phyloP scores from a whole-genome alignment of 208 protist species.

The Wallacemonas sp. region DNA sequence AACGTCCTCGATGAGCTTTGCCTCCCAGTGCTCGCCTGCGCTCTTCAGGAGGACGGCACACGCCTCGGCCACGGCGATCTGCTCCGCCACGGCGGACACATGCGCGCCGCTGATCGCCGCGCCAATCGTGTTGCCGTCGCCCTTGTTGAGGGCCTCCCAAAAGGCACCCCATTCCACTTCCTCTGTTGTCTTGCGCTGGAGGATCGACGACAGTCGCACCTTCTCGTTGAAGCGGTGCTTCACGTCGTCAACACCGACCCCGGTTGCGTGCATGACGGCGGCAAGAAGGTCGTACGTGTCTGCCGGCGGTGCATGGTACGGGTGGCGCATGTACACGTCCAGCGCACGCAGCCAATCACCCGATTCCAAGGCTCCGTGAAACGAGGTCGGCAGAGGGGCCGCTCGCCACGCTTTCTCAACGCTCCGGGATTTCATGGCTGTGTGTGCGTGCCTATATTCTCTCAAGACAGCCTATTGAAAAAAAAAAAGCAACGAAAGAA shows the following conservation, averaged over 20 bases:
- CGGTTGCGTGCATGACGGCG: slow-evolving; percentile 82
- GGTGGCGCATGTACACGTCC: slow-evolving; percentile 80
- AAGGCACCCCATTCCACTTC: slow-evolving; percentile 89
- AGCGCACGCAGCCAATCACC: slow-evolving; percentile 84
- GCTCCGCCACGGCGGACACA: slow-evolving; percentile 41
- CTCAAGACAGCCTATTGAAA: background rate
- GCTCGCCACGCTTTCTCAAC: slow-evolving; percentile 78
- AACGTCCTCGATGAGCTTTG: slow-evolving; percentile 68
- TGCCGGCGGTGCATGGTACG: slow-evolving; percentile 85
- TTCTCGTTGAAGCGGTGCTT: slow-evolving; percentile 90
- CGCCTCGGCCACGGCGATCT: slow-evolving; percentile 84
- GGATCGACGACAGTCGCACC: slow-evolving; percentile 66
- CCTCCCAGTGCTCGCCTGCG: slow-evolving; percentile 72
- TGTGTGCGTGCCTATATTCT: background rate
- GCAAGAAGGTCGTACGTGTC: slow-evolving; percentile 88
- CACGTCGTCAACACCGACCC: slow-evolving; percentile 79
- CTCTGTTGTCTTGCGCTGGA: slow-evolving; percentile 72
- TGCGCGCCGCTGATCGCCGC: slow-evolving; percentile 59
- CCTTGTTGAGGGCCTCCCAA: slow-evolving; percentile 84
- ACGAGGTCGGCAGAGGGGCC: slow-evolving; percentile 75
- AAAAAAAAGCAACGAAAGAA: slow-evolving; percentile 17
- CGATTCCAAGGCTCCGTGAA: slow-evolving; percentile 75
- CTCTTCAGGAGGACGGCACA: slow-evolving; percentile 83
- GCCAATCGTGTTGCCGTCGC: slow-evolving; percentile 81
- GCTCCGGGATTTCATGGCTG: slow-evolving; percentile 19